phyloP scores from a whole-genome alignment of 169 alveolate species.

The Amoebophrya sp. region DNA sequence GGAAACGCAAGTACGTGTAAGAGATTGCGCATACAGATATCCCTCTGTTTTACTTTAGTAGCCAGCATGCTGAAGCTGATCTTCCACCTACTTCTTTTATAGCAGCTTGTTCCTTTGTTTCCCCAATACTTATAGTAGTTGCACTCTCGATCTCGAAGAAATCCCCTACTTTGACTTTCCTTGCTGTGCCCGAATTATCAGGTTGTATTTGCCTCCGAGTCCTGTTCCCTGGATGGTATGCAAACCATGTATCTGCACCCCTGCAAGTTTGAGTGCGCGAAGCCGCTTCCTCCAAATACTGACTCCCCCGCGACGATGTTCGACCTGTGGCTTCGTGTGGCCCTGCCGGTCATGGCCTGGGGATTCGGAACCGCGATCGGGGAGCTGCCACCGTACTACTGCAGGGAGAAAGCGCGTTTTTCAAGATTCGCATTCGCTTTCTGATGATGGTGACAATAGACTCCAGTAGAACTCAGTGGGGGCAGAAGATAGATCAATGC shows the following conservation, averaged over 20 bases:
- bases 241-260: background rate
- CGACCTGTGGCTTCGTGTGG: background rate
- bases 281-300: background rate
- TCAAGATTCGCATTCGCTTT: background rate
- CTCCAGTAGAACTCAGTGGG: too few species aligned
- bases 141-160: background rate
- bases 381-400: slow-evolving; percentile 84
- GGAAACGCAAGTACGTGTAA: too few species aligned
- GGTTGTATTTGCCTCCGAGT: background rate
- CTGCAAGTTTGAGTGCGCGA: background rate
- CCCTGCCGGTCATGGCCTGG: slow-evolving; percentile 39
- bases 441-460: too few species aligned
- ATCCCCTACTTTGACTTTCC: background rate
- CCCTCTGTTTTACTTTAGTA: background rate
- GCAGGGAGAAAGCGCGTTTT: too few species aligned
- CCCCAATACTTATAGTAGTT: background rate
- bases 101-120: background rate
- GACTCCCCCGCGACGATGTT: background rate
- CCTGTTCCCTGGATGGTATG: background rate
- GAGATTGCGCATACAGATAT: too few species aligned
- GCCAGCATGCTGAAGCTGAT: background rate
- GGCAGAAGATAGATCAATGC: too few species aligned
- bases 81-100: background rate
- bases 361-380: slow-evolving; percentile 88
- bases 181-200: background rate